These are phyloP conservation scores for Xylaria hypoxylon DNA, from an alignment of 2,329 filamentous ascomycete species.

Conservation along the genomic window DNA sequence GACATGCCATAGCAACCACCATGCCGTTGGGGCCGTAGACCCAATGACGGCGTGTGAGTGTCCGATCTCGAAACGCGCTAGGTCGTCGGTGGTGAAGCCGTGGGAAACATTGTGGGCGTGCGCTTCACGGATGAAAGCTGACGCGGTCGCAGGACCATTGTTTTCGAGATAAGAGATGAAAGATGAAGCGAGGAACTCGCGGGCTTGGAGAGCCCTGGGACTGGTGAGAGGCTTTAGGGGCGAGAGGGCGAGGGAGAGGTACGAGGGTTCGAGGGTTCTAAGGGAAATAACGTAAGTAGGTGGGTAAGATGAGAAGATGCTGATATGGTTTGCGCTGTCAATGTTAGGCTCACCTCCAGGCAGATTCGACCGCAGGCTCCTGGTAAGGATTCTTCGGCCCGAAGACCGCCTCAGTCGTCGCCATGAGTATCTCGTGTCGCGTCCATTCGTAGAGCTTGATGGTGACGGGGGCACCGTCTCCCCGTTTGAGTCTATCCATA, in stretches of 20 bases:
- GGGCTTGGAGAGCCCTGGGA: too few species aligned
- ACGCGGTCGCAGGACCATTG: too few species aligned
- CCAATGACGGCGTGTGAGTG: constrained; percentile 21
- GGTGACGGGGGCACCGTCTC: constrained; percentile 30
- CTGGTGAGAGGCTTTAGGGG: constrained; percentile 14
- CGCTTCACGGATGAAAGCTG: too few species aligned
- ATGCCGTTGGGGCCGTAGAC: constrained; percentile 27
- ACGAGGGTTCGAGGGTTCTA: too few species aligned
- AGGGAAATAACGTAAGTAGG: too few species aligned
- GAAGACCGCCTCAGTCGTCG: constrained; percentile 37
- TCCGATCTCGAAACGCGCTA: constrained; percentile 18
- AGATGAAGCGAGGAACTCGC: too few species aligned
- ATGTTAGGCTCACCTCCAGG: constrained; percentile 39
- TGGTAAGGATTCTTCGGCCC: constrained; percentile 38
- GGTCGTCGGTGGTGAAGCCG: constrained; percentile 18
- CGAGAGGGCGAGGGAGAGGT: too few species aligned
- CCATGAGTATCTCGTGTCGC: constrained; percentile 35
- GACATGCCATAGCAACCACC: constrained; percentile 38
- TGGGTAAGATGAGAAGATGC: too few species aligned
- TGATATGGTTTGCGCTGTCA: too few species aligned
- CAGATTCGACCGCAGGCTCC: constrained; percentile 30
- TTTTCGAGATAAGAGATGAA: too few species aligned
- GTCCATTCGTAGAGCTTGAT: too few species aligned
- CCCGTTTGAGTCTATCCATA: too few species aligned
- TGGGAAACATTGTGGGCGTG: constrained; percentile 16